Base-by-base conservation (phyloP, 2,329 filamentous ascomycete genomes). In the Chaetothyriales sp. region DNA sequence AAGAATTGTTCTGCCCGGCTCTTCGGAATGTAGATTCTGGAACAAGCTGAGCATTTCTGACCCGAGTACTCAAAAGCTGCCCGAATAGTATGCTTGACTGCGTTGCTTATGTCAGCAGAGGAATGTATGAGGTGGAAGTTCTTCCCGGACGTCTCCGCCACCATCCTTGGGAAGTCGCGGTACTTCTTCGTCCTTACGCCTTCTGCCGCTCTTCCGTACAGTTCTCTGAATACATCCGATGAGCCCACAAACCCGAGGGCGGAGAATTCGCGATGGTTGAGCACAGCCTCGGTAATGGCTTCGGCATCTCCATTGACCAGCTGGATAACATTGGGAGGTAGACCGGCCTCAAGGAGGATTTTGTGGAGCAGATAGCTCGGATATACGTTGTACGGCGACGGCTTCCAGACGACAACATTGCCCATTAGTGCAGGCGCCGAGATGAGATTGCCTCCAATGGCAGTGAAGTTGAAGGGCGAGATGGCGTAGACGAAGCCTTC, bases 131-230 rank as follows among this genome's bases (percentile, higher is more conserved):
- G 61, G 43, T 74, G 72, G 65, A 76, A 76, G 63, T 77, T 77
- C 69, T 77, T 77, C 48, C 74, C 74, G 48, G 71, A 69, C 0
- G 73, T 77, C 65, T 77, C 74, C 51, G 73, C 74, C 1, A 76
- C 70, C 28, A 76, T 64, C 1, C 72, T 65, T 0, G 73, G 73
- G 60, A 63, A 69, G 44, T 67, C 63, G 18, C 62, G 60, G 50
- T 69, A 69, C 2, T 58, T 64, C 18, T 63, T 62, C 2, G 59
- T 59, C 1, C 56, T 64, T 6, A 61, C 56, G 6, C 56, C 62
- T 25, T 64, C 47, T 10, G 65, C 69, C 15, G 66, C 64, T 49
- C 63, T 64, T 43, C 51, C 62, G 50, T 64, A 65, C 0, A 71
- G 18, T 0, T 51, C 55, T 18, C 64, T 62, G 54, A 71, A 70